Evolutionary conservation across 1,284 basidiomycete species (phyloP).

Genomic region (Naganishia sp.): DNA sequence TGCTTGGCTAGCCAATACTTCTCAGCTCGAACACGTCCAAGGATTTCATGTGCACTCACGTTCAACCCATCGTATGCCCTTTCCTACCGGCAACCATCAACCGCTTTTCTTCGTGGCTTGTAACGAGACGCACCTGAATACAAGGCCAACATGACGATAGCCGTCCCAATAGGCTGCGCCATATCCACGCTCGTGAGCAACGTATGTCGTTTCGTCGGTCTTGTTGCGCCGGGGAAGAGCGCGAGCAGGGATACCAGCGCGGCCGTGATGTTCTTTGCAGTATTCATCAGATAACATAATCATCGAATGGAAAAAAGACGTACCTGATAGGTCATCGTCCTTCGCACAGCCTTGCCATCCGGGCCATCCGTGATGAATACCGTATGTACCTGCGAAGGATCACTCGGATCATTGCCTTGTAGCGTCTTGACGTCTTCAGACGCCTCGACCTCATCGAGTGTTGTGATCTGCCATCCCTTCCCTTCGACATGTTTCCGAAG

Average conservation of each 20-base stretch:
- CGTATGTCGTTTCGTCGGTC: not conserved
- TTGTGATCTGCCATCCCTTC: not conserved
- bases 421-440: no score
- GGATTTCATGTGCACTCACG: no score
- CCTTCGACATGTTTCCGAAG: not conserved
- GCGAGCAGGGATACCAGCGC: not conserved
- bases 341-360: not conserved
- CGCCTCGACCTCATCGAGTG: not conserved
- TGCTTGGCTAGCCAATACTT: not conserved
- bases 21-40: not conserved
- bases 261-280: slow-evolving; percentile 12
- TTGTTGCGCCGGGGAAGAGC: slow-evolving; percentile 7
- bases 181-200: slow-evolving; percentile 14
- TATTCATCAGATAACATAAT: no score
- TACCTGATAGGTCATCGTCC: slow-evolving; percentile 13
- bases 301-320: not conserved
- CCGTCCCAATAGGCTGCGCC: slow-evolving; percentile 15
- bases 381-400: slow-evolving; percentile 5
- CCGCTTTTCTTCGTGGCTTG: not conserved
- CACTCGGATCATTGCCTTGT: not conserved
- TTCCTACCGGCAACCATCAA: not conserved
- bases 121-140: slow-evolving; percentile 1
- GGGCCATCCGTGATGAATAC: not conserved
- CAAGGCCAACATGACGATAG: slow-evolving; percentile 4
- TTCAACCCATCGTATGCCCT: slow-evolving; percentile 1